These are phyloP conservation scores for Ganoderma multipileum DNA, from an alignment of 1,284 basidiomycete genomes.

Conservation along the genomic window DNA sequence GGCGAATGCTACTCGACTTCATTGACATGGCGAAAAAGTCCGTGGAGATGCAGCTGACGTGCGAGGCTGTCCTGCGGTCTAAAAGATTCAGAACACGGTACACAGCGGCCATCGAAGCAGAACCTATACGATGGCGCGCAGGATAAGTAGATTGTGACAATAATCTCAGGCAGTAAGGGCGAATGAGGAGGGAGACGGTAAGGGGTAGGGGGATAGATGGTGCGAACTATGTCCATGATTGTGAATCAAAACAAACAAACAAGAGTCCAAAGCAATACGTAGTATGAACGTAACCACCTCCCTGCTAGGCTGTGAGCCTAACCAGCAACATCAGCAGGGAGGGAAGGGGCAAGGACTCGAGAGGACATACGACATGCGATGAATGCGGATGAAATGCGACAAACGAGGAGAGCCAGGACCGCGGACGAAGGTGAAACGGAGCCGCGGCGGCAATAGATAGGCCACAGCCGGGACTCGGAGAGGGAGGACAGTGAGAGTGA, in stretches of 20 bases:
- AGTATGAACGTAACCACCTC: not conserved
- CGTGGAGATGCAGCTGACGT: not conserved
- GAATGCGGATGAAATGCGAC: not conserved
- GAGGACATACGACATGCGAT: not conserved
- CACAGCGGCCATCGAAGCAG: not conserved
- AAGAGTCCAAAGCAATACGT: conserved; percentile 3
- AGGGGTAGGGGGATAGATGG: not conserved
- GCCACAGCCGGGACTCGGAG: conserved; percentile 9
- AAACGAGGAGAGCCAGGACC: conserved; percentile 4
- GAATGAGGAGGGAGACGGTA: not conserved
- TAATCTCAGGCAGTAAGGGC: not conserved
- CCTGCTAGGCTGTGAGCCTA: not conserved
- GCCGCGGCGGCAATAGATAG: conserved; percentile 25
- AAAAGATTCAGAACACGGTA: conserved; percentile 1
- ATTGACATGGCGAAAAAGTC: conserved; percentile 3
- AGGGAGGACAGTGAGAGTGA: conserved; percentile 3
- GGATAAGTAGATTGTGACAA: not conserved
- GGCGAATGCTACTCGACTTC: conserved; percentile 15
- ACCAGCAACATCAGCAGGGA: not conserved
- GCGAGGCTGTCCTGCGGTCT: not conserved
- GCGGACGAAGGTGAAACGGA: conserved; percentile 14
- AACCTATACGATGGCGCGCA: not conserved
- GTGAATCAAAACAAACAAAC: not conserved
- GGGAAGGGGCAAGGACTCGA: not conserved
- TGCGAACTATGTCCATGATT: conserved; percentile 16